Percentiles rank a stretch among this genome's conserved stretches.
Conservation (phyloP, 2,329 filamentous ascomycete genomes). For the Cladosporium sp. region DNA sequence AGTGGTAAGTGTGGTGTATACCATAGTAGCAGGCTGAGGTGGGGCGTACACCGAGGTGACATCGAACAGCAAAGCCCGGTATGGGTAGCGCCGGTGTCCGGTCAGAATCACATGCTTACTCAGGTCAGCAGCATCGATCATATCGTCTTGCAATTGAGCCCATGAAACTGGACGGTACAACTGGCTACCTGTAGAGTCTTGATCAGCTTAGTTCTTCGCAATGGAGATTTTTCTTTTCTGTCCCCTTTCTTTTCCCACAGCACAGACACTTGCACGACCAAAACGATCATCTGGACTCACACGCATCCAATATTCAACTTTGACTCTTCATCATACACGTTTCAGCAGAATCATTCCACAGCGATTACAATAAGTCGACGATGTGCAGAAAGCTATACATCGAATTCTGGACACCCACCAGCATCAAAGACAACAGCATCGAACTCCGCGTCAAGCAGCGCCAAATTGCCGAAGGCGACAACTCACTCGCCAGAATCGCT, state of each 20-base stretch:
- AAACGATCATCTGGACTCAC: background rate
- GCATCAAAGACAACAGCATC: background rate
- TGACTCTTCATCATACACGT: background rate
- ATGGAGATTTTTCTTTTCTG: background rate
- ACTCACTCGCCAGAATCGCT: background rate
- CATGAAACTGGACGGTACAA: background rate
- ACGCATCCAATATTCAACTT: background rate
- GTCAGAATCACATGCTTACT: background rate
- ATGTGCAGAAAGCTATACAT: constrained; percentile 1
- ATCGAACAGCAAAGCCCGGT: background rate
- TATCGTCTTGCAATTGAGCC: background rate
- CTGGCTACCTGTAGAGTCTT: background rate
- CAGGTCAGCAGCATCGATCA: background rate
- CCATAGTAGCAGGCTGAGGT: background rate
- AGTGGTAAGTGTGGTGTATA: background rate
- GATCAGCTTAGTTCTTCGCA: background rate
- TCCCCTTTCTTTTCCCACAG: background rate
- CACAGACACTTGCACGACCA: background rate
- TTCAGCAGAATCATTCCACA: background rate
- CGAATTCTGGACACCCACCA: constrained; percentile 9
- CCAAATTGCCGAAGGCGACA: background rate
- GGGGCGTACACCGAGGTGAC: background rate
- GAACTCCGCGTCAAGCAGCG: background rate
- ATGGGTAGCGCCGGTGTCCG: background rate
- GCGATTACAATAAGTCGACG: background rate